Evolutionary conservation across 2,329 filamentous ascomycete species (phyloP), one percentile per base, ranked within the genome.

Genomic region (Penicillium sp.): DNA sequence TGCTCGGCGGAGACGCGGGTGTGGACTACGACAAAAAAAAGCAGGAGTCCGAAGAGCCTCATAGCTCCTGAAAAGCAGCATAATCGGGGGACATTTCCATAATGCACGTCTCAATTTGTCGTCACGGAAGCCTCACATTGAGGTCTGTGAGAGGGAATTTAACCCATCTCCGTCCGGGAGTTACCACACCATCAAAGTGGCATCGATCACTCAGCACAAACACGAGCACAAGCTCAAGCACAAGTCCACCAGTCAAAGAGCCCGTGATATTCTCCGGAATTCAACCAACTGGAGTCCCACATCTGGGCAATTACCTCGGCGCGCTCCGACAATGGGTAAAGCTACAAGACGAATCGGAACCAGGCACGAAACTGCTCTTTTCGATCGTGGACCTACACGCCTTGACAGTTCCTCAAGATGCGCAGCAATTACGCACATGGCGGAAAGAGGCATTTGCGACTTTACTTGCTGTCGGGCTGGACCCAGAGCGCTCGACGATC

Each of bases 341-440:
- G 56, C 80, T 97, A 7, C 93, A 99, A 62, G 78, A 91, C 56
- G 77, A 82, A 33, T 79, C 85, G 0, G 61, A 77, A 0, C 69
- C 80, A 2, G 77, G 76, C 4, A 84, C 86, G 10, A 87, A 82
- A 54, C 79, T 96, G 18, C 76, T 95, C 24, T 99, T 89, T 76
- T 96, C 89, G 1, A 84, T 99, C 49, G 94, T 96, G 48, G 94
- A 99, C 73, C 80, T 97, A 18, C 94, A 99, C 75, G 93, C 94
- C 58, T 89, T 99, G 67, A 99, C 94, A 0, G 77, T 88, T 57
- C 85, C 86, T 7, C 90, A 93, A 71, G 76, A 88, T 31, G 81
- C 86, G 0, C 72, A 72, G 1, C 74, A 82, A 55, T 77, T 97
- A 56, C 81, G 81, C 48, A 76, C 78, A 73, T 85, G 84, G 75